Percentiles rank a stretch among this genome's conserved stretches.
Conservation (phyloP, 2,329 filamentous ascomycete species). For the Pyrenophora seminiperda region DNA sequence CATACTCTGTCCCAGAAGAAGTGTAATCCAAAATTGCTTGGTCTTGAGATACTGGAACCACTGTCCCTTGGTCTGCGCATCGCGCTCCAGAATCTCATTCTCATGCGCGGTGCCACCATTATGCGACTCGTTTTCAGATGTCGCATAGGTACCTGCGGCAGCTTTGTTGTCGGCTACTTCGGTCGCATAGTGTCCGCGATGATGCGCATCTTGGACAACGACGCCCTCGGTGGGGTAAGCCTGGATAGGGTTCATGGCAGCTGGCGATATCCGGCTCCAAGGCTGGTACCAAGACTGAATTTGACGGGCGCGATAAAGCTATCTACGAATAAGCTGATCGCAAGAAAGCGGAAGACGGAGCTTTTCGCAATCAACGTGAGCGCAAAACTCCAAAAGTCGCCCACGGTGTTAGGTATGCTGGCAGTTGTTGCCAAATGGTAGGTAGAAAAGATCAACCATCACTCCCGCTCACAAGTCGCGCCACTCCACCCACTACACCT, state of each 20-base stretch:
- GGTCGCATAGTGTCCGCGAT: constrained; percentile 22
- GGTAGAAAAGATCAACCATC: constrained; percentile 3
- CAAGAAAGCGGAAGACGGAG: constrained; percentile 28
- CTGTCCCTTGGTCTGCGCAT: constrained; percentile 52
- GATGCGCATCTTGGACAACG: constrained; percentile 24
- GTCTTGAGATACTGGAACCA: constrained; percentile 77
- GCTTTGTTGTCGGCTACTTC: constrained; percentile 24
- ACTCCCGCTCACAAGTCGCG: constrained; percentile 1
- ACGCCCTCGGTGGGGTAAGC: constrained; percentile 18
- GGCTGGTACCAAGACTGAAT: background rate
- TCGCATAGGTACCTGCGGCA: constrained; percentile 22
- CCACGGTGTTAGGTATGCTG: constrained; percentile 30
- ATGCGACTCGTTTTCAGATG: constrained; percentile 39
- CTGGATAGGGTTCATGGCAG: constrained; percentile 20
- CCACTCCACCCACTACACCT: constrained; percentile 8
- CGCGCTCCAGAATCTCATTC: constrained; percentile 32
- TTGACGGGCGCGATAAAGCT: background rate
- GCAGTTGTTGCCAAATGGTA: constrained; percentile 10
- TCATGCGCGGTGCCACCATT: constrained; percentile 10
- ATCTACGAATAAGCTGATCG: background rate
- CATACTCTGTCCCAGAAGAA: constrained; percentile 69
- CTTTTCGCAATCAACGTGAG: constrained; percentile 45
- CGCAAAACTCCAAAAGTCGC: constrained; percentile 53
- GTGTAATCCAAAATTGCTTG: constrained; percentile 83
- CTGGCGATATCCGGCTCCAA: background rate